phyloP scores from a whole-genome alignment of 2,329 filamentous ascomycete genomes.

The Aspergillus costaricaensis region DNA sequence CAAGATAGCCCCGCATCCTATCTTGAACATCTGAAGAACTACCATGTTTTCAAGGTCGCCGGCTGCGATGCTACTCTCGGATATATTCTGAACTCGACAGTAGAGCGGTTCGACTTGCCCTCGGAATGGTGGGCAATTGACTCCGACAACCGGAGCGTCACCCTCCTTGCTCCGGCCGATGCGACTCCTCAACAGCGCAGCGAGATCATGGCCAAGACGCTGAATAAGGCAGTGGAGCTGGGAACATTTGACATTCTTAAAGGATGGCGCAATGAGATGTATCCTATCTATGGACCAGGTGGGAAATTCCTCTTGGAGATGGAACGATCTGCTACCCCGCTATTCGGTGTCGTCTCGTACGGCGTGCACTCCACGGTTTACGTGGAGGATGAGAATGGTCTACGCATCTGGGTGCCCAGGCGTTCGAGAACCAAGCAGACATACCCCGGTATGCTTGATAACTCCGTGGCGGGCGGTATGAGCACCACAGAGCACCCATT shows the following conservation, averaged over 20 bases:
- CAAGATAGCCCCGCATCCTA: slow-evolving; percentile 61
- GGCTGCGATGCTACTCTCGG: slow-evolving; percentile 65
- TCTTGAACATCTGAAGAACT: slow-evolving; percentile 54
- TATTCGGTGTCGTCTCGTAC: slow-evolving; percentile 76
- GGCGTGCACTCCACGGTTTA: slow-evolving; percentile 82
- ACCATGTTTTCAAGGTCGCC: slow-evolving; percentile 67
- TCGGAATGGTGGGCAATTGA: slow-evolving; percentile 64
- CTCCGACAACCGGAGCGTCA: slow-evolving; percentile 61
- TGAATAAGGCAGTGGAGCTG: slow-evolving; percentile 68
- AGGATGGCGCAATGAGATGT: slow-evolving; percentile 80
- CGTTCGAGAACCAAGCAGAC: slow-evolving; percentile 78
- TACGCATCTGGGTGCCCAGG: slow-evolving; percentile 83
- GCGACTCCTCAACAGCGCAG: slow-evolving; percentile 65
- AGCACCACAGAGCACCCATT: slow-evolving; percentile 77
- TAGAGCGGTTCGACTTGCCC: slow-evolving; percentile 48
- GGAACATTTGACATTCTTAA: slow-evolving; percentile 71
- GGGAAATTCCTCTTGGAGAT: slow-evolving; percentile 67
- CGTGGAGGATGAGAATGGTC: slow-evolving; percentile 56
- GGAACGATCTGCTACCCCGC: slow-evolving; percentile 71
- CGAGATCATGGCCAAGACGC: slow-evolving; percentile 57
- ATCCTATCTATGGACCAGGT: slow-evolving; percentile 70
- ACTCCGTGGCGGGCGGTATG: slow-evolving; percentile 86
- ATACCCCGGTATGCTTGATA: slow-evolving; percentile 90
- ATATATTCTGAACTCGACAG: slow-evolving; percentile 55
- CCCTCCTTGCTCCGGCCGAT: slow-evolving; percentile 57